phyloP scores from a whole-genome alignment of 2,329 filamentous ascomycete species.

The Verticillium tricorpus region DNA sequence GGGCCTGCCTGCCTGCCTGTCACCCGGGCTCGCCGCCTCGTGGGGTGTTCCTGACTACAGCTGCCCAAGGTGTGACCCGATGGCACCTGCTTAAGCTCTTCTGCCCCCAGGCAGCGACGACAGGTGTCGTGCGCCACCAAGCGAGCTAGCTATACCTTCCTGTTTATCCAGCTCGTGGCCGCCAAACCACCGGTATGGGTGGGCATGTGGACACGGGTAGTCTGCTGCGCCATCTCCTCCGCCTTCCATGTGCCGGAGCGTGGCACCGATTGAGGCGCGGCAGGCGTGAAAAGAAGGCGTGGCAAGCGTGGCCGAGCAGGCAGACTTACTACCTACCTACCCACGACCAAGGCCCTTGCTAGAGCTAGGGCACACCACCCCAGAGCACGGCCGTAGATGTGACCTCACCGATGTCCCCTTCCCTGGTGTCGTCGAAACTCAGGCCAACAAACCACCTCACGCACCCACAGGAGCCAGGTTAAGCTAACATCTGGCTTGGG shows the following conservation, averaged over 20 bases:
- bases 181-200: no score
- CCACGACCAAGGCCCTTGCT: neutral
- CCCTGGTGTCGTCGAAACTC: neutral
- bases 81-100: neutral
- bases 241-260: neutral
- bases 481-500: no score
- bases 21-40: neutral
- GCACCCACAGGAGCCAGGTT: no score
- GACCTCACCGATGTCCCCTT: neutral
- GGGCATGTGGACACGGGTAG: neutral
- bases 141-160: neutral
- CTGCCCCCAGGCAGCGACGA: neutral
- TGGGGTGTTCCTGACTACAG: neutral
- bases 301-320: neutral
- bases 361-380: neutral
- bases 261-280: neutral
- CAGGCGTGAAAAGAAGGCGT: neutral
- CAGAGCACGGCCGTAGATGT: neutral
- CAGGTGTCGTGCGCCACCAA: neutral
- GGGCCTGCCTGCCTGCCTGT: neutral
- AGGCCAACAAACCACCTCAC: neutral
- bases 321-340: neutral
- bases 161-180: neutral
- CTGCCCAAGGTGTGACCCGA: neutral
- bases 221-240: neutral